A percentile compares a stretch with the other conserved stretches of the same genome.
These are phyloP conservation scores for Naematelia aurantialba DNA, from an alignment of 768 basidiomycete species.

Conservation along the genomic window DNA sequence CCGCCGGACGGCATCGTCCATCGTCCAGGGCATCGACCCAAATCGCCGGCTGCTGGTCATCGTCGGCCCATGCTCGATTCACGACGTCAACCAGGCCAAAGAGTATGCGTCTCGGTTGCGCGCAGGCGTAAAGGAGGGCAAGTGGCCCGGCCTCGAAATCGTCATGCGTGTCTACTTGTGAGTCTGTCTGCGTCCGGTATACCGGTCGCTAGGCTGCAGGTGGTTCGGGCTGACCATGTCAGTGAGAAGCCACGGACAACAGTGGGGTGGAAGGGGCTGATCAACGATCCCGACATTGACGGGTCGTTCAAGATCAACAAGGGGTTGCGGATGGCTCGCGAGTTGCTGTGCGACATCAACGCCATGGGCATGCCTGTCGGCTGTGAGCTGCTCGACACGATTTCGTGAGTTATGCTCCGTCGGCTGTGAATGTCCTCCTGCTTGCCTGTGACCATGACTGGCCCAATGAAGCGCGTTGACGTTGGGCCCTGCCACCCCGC, in stretches of 20 bases:
- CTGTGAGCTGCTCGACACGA: slow-evolving; percentile 79
- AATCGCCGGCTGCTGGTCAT: slow-evolving; percentile 76
- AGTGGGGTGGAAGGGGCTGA: slow-evolving; percentile 84
- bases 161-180: slow-evolving; percentile 98
- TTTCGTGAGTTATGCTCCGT: slow-evolving; percentile 41
- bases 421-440: too few species aligned
- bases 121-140: slow-evolving; percentile 65
- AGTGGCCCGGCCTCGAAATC: slow-evolving; percentile 67
- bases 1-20: slow-evolving; percentile 70
- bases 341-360: slow-evolving; percentile 87
- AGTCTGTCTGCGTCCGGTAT: slow-evolving; percentile 48
- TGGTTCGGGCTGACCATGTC: background rate
- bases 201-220: background rate
- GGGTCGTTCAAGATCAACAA: slow-evolving; percentile 96
- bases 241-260: slow-evolving; percentile 90
- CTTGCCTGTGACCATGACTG: too few species aligned
- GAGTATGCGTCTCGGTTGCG: slow-evolving; percentile 50
- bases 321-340: slow-evolving; percentile 79
- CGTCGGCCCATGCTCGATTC: slow-evolving; percentile 94
- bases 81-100: slow-evolving; percentile 74
- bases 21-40: slow-evolving; percentile 72
- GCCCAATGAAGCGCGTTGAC: too few species aligned
- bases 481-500: too few species aligned
- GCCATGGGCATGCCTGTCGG: slow-evolving; percentile 87
- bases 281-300: slow-evolving; percentile 85